Percentiles rank a stretch among this genome's conserved stretches.
Evolutionary conservation across 1,139 yeast species (phyloP).

Genomic region (Yamadazyma oceani): DNA sequence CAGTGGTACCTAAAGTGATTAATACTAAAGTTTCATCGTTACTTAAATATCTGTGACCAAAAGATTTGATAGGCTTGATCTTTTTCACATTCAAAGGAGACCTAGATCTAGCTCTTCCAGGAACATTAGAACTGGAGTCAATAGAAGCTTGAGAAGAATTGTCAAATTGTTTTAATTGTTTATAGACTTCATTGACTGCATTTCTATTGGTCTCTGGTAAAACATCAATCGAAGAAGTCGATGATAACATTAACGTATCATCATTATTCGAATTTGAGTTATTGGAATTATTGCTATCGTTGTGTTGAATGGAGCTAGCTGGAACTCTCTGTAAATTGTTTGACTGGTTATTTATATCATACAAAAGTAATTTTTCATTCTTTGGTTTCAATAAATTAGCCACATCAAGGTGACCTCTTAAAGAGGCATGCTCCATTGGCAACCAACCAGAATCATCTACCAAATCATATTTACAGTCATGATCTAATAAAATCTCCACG

Average conservation of each 20-base stretch:
- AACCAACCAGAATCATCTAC: constrained; percentile 93
- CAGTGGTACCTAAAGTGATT: constrained; percentile 86
- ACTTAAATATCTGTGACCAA: constrained; percentile 78
- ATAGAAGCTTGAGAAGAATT: constrained; percentile 18
- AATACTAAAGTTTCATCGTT: constrained; percentile 66
- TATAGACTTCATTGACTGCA: constrained; percentile 40
- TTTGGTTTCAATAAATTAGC: constrained; percentile 60
- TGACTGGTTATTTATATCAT: constrained; percentile 40
- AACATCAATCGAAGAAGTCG: constrained; percentile 37
- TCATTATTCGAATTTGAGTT: constrained; percentile 6
- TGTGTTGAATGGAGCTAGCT: constrained; percentile 19
- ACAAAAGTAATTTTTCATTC: constrained; percentile 33
- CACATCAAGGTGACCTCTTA: constrained; percentile 80
- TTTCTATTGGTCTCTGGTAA: constrained; percentile 38
- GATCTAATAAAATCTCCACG: constrained; percentile 52
- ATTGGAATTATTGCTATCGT: constrained; percentile 7
- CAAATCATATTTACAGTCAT: constrained; percentile 54
- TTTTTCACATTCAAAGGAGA: constrained; percentile 30
- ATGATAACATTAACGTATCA: constrained; percentile 16
- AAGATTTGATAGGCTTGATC: constrained; percentile 66
- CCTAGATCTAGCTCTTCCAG: constrained; percentile 29
- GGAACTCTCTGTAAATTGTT: constrained; percentile 37
- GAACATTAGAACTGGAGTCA: constrained; percentile 11
- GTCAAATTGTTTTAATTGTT: constrained; percentile 36
- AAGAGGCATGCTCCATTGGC: constrained; percentile 93